Conservation (phyloP, 768 basidiomycete genomes). For the Trametes gibbosa region DNA sequence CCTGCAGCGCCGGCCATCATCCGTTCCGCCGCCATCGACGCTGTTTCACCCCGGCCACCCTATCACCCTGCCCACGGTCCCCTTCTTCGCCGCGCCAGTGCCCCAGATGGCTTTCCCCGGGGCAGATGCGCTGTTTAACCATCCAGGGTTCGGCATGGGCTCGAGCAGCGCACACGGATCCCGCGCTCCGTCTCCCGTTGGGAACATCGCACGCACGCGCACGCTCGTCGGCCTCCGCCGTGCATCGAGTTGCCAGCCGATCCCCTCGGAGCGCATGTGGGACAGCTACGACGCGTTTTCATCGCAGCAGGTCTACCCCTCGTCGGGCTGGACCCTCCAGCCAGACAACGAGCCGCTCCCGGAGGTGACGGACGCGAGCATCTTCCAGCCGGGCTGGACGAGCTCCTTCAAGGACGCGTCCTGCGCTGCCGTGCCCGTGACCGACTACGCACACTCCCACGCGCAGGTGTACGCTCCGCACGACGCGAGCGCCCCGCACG, state of each 20-base stretch:
- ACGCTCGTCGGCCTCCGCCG: constrained; percentile 45
- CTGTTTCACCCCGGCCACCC: constrained; percentile 27
- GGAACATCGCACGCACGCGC: constrained; percentile 43
- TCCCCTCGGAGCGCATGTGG: constrained; percentile 36
- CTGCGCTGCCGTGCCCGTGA: background rate
- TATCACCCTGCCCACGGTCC: constrained; percentile 44
- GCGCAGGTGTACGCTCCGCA: background rate
- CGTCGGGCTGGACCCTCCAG: constrained; percentile 30
- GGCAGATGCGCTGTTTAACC: background rate
- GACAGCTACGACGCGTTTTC: constrained; percentile 10
- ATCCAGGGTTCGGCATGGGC: background rate
- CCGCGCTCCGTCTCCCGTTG: constrained; percentile 43
- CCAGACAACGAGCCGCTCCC: constrained; percentile 49
- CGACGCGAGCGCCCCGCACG: constrained; percentile 8
- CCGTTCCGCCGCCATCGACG: constrained; percentile 55
- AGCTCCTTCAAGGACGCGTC: constrained; percentile 16
- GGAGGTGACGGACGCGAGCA: constrained; percentile 29
- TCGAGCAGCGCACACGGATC: constrained; percentile 27
- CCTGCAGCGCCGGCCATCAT: constrained; percentile 55
- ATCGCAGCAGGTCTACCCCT: constrained; percentile 8
- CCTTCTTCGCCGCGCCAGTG: constrained; percentile 35
- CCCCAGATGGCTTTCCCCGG: constrained; percentile 10
- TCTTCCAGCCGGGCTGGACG: constrained; percentile 21
- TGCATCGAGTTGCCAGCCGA: constrained; percentile 47
- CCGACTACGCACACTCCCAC: background rate